These are phyloP conservation scores for Cinchona pubescens DNA, from an alignment of 257 asterid genomes.

Conservation along the genomic window DNA sequence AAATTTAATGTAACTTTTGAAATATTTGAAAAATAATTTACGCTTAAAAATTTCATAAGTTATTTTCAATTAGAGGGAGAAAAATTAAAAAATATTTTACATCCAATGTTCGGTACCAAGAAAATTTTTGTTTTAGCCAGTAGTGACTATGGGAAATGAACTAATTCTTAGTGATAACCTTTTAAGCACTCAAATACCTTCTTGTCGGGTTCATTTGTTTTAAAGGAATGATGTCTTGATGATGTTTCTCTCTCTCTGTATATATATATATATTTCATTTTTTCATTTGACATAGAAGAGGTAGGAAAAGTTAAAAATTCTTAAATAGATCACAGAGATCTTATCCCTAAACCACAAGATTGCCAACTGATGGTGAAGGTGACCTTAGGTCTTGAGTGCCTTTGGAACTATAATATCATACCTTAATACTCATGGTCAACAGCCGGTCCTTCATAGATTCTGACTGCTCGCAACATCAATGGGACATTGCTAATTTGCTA, in stretches of 20 bases:
- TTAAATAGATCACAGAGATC: conserved; percentile 1
- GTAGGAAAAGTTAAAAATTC: not conserved
- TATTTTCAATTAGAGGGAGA: too few relatives aligned
- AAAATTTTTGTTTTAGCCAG: too few relatives aligned
- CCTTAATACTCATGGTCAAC: not conserved
- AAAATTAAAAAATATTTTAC: too few relatives aligned
- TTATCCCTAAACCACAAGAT: conserved; percentile 11
- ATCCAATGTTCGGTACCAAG: too few relatives aligned
- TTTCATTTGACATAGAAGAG: too few relatives aligned
- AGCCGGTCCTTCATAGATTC: not conserved
- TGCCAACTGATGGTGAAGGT: conserved; percentile 4
- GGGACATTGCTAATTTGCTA: conserved; percentile 12
- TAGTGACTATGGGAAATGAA: not conserved
- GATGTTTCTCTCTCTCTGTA: too few relatives aligned
- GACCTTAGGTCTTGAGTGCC: conserved; percentile 12
- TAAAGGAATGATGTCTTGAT: not conserved
- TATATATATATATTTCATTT: too few relatives aligned
- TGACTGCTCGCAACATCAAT: conserved; percentile 1
- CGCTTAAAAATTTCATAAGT: too few relatives aligned
- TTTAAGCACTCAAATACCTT: too few relatives aligned
- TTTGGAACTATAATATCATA: not conserved
- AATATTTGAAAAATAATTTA: too few relatives aligned
- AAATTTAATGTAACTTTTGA: too few relatives aligned
- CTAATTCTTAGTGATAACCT: not conserved
- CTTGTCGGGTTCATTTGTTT: too few relatives aligned